Evolutionary conservation across 345 rosid genomes (phyloP).

Genomic region (Syzygium jambos): DNA sequence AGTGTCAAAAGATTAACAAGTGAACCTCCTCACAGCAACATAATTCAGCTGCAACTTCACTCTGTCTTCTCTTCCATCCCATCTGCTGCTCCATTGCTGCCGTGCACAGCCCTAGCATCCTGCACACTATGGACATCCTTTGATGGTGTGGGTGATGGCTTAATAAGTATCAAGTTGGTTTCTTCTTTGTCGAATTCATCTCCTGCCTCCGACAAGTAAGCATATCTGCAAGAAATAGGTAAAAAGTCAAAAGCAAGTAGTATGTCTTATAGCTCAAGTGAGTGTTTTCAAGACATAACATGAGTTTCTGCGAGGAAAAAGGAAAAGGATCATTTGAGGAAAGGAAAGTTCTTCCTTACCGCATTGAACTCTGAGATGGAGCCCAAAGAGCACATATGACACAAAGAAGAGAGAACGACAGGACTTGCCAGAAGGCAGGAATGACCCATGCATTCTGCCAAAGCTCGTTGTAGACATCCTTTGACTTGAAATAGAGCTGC

Average conservation of each 20-base stretch:
- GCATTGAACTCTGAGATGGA: conserved; percentile 76
- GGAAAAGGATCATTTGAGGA: neutral
- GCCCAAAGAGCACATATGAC: conserved; percentile 93
- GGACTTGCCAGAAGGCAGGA: conserved; percentile 92
- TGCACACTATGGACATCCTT: conserved; percentile 36
- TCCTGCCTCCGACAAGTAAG: conserved; percentile 54
- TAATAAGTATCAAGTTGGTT: conserved; percentile 60
- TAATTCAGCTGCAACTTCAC: neutral
- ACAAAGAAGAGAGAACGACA: conserved; percentile 74
- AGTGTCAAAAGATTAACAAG: neutral
- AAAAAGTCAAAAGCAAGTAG: neutral
- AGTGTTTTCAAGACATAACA: neutral
- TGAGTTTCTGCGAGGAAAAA: neutral
- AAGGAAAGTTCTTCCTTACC: conserved; percentile 29
- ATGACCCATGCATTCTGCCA: conserved; percentile 98
- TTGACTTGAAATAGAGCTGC: conserved; percentile 94
- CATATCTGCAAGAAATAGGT: conserved; percentile 41
- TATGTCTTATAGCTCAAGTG: neutral
- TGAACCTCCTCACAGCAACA: neutral
- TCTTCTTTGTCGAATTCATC: conserved; percentile 81
- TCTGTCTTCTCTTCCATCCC: neutral
- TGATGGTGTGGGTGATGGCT: conserved; percentile 47
- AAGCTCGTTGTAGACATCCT: conserved; percentile 74
- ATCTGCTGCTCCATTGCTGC: conserved; percentile 14
- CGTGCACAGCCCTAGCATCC: conserved; percentile 37